phyloP scores from a whole-genome alignment of 768 basidiomycete genomes.

The Auricularia auricula-judae region DNA sequence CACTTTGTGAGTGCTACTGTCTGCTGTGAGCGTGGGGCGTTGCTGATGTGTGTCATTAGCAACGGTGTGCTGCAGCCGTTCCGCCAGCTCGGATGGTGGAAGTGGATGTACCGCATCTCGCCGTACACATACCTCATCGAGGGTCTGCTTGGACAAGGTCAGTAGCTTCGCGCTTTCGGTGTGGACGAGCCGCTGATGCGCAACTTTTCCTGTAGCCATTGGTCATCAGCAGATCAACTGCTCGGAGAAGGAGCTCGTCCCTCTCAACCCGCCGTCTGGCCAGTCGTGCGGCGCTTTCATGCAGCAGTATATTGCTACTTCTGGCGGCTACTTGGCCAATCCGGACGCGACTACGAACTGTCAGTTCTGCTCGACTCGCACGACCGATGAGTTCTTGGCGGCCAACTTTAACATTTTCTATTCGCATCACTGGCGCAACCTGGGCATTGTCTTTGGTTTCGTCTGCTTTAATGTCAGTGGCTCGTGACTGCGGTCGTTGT shows the following conservation, averaged over 20 bases:
- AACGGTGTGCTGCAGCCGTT: constrained; percentile 62
- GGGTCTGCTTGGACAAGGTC: constrained; percentile 25
- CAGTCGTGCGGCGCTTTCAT: constrained; percentile 44
- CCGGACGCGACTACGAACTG: constrained; percentile 43
- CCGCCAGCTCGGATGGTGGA: constrained; percentile 42
- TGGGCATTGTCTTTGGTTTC: constrained; percentile 40
- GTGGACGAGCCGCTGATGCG: not conserved
- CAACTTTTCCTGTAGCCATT: constrained; percentile 8
- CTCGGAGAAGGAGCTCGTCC: constrained; percentile 47
- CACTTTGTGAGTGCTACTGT: constrained; percentile 36
- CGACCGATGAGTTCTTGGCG: constrained; percentile 48
- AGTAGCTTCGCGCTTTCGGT: not conserved
- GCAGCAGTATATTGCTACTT: constrained; percentile 31
- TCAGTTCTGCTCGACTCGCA: constrained; percentile 45
- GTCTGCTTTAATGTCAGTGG: constrained; percentile 29
- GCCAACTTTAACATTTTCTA: constrained; percentile 46
- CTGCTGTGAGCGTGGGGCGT: not conserved
- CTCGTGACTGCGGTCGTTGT: not conserved
- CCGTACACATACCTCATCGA: constrained; percentile 51
- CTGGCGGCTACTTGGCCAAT: constrained; percentile 49
- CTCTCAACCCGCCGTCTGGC: constrained; percentile 43
- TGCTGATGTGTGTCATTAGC: constrained; percentile 18
- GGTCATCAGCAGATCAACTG: constrained; percentile 31
- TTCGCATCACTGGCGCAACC: constrained; percentile 40
- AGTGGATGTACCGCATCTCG: constrained; percentile 40